Conservation (phyloP, 1,284 basidiomycete species). For the Bjerkandera adusta region DNA sequence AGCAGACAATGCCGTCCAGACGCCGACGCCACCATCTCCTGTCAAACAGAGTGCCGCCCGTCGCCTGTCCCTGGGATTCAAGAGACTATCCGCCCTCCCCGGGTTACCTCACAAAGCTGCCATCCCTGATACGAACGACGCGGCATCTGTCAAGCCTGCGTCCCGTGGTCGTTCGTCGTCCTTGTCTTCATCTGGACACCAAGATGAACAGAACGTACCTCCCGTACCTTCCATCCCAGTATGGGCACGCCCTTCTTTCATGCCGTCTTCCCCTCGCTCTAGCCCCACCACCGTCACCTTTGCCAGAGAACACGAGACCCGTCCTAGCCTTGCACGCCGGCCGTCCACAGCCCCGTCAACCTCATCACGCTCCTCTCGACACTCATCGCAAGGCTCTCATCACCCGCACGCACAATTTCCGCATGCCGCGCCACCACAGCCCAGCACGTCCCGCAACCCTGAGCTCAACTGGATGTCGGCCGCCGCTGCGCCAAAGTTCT, state of each 20-base stretch:
- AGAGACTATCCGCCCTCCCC: slow-evolving; percentile 12
- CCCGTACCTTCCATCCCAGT: slow-evolving; percentile 16
- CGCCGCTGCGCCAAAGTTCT: slow-evolving; percentile 42
- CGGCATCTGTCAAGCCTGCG: neutral
- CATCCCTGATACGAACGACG: neutral
- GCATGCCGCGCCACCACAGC: neutral
- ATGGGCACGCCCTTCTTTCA: slow-evolving; percentile 13
- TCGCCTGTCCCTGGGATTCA: slow-evolving; percentile 13
- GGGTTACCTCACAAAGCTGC: slow-evolving; percentile 2
- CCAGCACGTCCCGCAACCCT: slow-evolving; percentile 20
- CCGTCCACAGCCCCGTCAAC: slow-evolving; percentile 10
- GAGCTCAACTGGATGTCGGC: slow-evolving; percentile 39
- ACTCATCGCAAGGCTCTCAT: neutral
- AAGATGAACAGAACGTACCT: neutral
- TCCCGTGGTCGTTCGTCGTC: neutral
- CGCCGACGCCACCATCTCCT: slow-evolving; percentile 1
- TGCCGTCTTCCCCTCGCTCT: neutral
- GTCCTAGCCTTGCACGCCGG: slow-evolving; percentile 6
- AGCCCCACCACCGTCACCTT: neutral
- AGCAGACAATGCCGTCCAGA: neutral
- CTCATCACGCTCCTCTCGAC: neutral
- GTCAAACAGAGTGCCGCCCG: slow-evolving; percentile 3
- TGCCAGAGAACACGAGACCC: neutral
- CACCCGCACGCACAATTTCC: neutral
- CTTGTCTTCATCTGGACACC: neutral